phyloP scores from a whole-genome alignment of 148 eudicot genomes.

The Rhododendron simsii region DNA sequence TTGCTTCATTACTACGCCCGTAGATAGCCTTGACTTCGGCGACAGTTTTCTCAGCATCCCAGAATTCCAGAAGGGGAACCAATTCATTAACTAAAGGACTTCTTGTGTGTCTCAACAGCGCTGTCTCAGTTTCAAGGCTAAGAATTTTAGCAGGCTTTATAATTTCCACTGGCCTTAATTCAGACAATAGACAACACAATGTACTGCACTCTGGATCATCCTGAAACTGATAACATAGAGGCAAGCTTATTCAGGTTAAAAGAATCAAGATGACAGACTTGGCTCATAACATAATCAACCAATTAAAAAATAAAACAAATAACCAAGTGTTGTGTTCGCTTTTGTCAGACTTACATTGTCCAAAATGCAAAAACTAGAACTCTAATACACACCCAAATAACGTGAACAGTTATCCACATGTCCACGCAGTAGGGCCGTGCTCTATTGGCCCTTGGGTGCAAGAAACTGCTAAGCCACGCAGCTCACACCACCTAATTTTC shows the following conservation, averaged over 20 bases:
- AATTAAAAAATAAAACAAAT: not conserved
- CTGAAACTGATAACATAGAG: constrained; percentile 51
- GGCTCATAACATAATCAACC: not conserved
- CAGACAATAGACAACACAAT: constrained; percentile 73
- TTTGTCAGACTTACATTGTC: not conserved
- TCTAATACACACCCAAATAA: not conserved
- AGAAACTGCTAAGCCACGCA: not conserved
- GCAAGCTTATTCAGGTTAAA: constrained; percentile 10
- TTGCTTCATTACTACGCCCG: constrained; percentile 26
- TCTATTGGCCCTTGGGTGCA: not conserved
- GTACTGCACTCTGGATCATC: constrained; percentile 89
- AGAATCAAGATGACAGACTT: not conserved
- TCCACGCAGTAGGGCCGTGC: not conserved
- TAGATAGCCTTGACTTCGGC: constrained; percentile 59
- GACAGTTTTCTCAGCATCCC: constrained; percentile 87
- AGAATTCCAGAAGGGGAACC: constrained; percentile 71
- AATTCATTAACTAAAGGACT: constrained; percentile 80
- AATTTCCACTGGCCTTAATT: constrained; percentile 91
- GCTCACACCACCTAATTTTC: not conserved
- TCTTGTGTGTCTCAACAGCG: constrained; percentile 71
- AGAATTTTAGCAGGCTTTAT: constrained; percentile 78
- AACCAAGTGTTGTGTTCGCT: not conserved
- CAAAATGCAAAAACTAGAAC: not conserved
- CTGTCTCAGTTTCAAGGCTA: constrained; percentile 77
- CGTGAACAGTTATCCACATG: not conserved